Evolutionary conservation across 305 asterid genomes (phyloP), one percentile per base, ranked within the genome.

Genomic region (Fraxinus paxiana): DNA sequence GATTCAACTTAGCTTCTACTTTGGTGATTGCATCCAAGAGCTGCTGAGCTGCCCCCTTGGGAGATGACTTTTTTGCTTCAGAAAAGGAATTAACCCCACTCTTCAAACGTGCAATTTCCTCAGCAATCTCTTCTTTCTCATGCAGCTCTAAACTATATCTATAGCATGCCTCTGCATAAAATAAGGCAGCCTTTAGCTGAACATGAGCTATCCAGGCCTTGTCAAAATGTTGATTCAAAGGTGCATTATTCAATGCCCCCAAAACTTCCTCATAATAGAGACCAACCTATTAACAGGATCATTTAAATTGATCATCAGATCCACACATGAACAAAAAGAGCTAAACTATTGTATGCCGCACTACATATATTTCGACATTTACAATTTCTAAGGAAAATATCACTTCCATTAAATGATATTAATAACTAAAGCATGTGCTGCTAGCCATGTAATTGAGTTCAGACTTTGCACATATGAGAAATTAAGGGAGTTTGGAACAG

Each of bases 101-200:
- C 89, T 91, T 94, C 85, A 96, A 83, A 83, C 99, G 93, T 31
- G 98, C 98, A 85, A 93, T 93, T 86, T 96, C 99, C 88, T 96
- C 98, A 51, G 92, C 98, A 77, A 96, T 94, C 89, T 94, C 98
- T 85, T 96, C 99, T 85, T 96, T 96, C 80, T 88, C 96, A 79
- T 96, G 99, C 56, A 96, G 91, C 84, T 96, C 99, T 86, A 96
- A 83, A 85, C 99, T 82, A 78, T 89, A 93, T 83, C 98, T 90
- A 86, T 93, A 93, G 86, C 98, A 92, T 77, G 99, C 98, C 87
- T 96, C 98, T 22, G 93, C 95, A 83, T 89, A 92, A 89, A 96
- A 94, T 80, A 96, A 89, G 85, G 97, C 94, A 56, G 99, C 94
- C 87, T 96, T 96, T 54, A 94, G 87, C 88, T 94, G 99, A 84